These are phyloP conservation scores for Spathaspora girioi DNA, from an alignment of 805 yeast genomes.

Conservation along the genomic window DNA sequence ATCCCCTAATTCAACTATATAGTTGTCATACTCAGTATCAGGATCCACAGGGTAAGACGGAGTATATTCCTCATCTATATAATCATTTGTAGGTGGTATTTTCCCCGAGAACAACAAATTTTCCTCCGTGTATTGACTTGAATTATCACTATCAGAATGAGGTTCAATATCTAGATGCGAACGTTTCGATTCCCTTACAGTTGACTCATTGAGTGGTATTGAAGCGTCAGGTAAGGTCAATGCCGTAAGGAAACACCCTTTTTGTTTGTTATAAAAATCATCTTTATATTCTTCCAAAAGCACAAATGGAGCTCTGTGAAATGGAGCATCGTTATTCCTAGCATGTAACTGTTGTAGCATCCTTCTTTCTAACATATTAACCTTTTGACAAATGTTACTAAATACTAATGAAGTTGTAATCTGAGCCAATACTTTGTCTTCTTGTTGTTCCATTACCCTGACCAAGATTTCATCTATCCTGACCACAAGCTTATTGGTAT, in stretches of 20 bases:
- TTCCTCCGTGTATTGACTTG: not conserved
- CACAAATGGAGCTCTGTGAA: slow-evolving; percentile 73
- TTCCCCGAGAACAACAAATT: not conserved
- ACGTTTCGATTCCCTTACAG: not conserved
- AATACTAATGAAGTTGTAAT: slow-evolving; percentile 56
- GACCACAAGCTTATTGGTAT: slow-evolving; percentile 51
- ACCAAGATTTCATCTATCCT: slow-evolving; percentile 46
- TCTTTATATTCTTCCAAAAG: slow-evolving; percentile 50
- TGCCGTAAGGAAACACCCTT: slow-evolving; percentile 55
- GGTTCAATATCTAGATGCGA: slow-evolving; percentile 4
- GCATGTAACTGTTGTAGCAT: slow-evolving; percentile 63
- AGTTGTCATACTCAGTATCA: slow-evolving; percentile 47
- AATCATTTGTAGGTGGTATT: slow-evolving; percentile 21
- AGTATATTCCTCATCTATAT: slow-evolving; percentile 26
- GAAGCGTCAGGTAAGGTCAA: slow-evolving; percentile 57
- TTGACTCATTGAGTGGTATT: slow-evolving; percentile 5
- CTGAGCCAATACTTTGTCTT: slow-evolving; percentile 27
- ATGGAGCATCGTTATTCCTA: slow-evolving; percentile 73
- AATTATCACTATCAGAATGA: slow-evolving; percentile 1
- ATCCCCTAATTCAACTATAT: slow-evolving; percentile 53
- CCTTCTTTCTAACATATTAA: slow-evolving; percentile 43
- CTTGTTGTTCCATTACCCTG: slow-evolving; percentile 16
- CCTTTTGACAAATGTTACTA: slow-evolving; percentile 57
- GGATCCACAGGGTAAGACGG: slow-evolving; percentile 32
- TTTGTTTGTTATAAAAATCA: slow-evolving; percentile 42